These are phyloP conservation scores for Soucietia sequanensis DNA, from an alignment of 805 yeast genomes.

Conservation along the genomic window DNA sequence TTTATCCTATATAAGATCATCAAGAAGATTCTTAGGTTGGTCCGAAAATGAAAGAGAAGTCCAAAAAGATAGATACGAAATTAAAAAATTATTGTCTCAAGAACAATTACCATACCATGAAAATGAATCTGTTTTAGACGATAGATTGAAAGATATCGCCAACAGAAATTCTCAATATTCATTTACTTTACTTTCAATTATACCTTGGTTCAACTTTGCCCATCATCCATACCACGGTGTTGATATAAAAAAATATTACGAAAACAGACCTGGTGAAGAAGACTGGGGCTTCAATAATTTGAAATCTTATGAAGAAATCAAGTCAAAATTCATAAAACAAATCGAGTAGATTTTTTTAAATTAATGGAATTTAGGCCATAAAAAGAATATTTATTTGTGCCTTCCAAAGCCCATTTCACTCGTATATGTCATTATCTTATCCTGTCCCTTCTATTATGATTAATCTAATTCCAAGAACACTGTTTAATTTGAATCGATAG, in stretches of 20 bases:
- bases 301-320: constrained; percentile 51
- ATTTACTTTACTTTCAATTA: constrained; percentile 52
- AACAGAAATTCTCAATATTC: constrained; percentile 77
- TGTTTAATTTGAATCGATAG: too few relatives aligned
- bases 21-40: constrained; percentile 76
- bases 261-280: constrained; percentile 57
- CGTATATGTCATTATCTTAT: too few relatives aligned
- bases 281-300: constrained; percentile 50
- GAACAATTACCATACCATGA: constrained; percentile 68
- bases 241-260: constrained; percentile 59
- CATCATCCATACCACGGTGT: constrained; percentile 83
- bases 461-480: too few relatives aligned
- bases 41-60: constrained; percentile 73
- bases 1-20: constrained; percentile 64
- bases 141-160: constrained; percentile 71
- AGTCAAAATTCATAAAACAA: constrained; percentile 28
- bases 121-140: constrained; percentile 53
- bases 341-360: constrained; percentile 18
- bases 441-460: too few relatives aligned
- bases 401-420: background rate
- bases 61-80: constrained; percentile 67
- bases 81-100: constrained; percentile 60
- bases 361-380: too few relatives aligned
- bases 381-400: background rate
- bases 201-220: constrained; percentile 84